Percentiles rank a stretch among this genome's conserved stretches.
Evolutionary conservation across 345 rosid species (phyloP).

Genomic region (Turritis glabra): DNA sequence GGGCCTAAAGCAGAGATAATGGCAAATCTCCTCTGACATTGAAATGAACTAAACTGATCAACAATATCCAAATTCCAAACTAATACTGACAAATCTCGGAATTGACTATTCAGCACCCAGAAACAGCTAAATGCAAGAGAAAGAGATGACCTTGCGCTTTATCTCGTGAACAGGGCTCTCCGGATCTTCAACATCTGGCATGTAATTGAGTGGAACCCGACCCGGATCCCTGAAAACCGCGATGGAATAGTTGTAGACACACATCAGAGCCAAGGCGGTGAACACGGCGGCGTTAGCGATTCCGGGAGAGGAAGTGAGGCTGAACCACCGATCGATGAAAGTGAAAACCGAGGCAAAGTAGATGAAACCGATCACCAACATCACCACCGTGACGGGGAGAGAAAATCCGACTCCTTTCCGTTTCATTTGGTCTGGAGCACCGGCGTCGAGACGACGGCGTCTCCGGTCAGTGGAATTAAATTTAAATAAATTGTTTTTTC

Average conservation of each 20-base stretch:
- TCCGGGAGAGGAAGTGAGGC: conserved; percentile 79
- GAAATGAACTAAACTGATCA: neutral
- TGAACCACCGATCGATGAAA: conserved; percentile 88
- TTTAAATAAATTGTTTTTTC: neutral
- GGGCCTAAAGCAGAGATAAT: neutral
- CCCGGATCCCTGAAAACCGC: conserved; percentile 85
- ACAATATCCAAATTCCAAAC: neutral
- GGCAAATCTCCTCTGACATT: conserved; percentile 5
- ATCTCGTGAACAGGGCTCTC: conserved; percentile 73
- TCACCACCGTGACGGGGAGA: conserved; percentile 65
- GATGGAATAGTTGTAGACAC: conserved; percentile 54
- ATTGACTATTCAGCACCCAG: neutral
- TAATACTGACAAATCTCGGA: neutral
- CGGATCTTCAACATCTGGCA: conserved; percentile 79
- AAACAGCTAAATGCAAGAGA: neutral
- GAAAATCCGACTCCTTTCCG: conserved; percentile 55
- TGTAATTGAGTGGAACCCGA: conserved; percentile 65
- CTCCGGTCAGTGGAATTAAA: conserved; percentile 42
- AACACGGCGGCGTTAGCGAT: conserved; percentile 68
- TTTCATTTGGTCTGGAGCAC: conserved; percentile 66
- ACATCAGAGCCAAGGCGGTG: conserved; percentile 71
- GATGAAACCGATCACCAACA: conserved; percentile 60
- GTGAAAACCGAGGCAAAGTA: conserved; percentile 75
- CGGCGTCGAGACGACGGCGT: conserved; percentile 72
- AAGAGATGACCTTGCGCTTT: conserved; percentile 75